A percentile compares a stretch with the other conserved stretches of the same genome.
These are phyloP conservation scores for Raphanus raphanistrum DNA, from an alignment of 345 rosid genomes.

Conservation along the genomic window DNA sequence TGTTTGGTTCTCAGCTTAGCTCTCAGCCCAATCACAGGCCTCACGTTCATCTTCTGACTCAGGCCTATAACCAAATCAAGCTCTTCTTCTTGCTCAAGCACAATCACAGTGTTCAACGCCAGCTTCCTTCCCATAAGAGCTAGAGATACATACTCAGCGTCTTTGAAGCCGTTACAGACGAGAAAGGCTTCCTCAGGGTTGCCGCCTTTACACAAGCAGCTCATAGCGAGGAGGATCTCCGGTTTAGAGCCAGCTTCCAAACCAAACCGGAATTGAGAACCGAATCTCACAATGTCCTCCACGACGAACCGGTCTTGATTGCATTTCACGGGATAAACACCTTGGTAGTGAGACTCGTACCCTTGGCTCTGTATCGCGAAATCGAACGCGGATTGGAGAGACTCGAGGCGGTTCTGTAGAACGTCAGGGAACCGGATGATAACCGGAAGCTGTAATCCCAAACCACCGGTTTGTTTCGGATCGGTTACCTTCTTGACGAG, in stretches of 20 bases:
- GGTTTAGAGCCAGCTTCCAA: slow-evolving; percentile 97
- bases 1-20: slow-evolving; percentile 91
- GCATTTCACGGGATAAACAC: slow-evolving; percentile 92
- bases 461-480: slow-evolving; percentile 74
- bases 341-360: slow-evolving; percentile 80
- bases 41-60: slow-evolving; percentile 59
- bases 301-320: slow-evolving; percentile 93
- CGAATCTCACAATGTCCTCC: slow-evolving; percentile 82
- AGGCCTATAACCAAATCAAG: slow-evolving; percentile 67
- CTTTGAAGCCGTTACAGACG: slow-evolving; percentile 90
- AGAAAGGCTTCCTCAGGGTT: slow-evolving; percentile 72
- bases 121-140: slow-evolving; percentile 76
- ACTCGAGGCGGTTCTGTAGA: slow-evolving; percentile 81
- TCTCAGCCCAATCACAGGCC: slow-evolving; percentile 74
- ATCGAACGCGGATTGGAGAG: slow-evolving; percentile 78
- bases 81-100: slow-evolving; percentile 92
- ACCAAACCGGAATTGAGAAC: slow-evolving; percentile 79
- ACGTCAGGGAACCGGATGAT: slow-evolving; percentile 81
- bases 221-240: slow-evolving; percentile 90
- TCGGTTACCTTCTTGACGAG: slow-evolving; percentile 85
- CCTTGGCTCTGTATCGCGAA: slow-evolving; percentile 62
- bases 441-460: slow-evolving; percentile 84
- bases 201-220: slow-evolving; percentile 85
- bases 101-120: slow-evolving; percentile 72
- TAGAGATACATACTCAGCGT: slow-evolving; percentile 71